Base-by-base conservation (phyloP, 202 grass and related monocot species). In the Panicum hallii region DNA sequence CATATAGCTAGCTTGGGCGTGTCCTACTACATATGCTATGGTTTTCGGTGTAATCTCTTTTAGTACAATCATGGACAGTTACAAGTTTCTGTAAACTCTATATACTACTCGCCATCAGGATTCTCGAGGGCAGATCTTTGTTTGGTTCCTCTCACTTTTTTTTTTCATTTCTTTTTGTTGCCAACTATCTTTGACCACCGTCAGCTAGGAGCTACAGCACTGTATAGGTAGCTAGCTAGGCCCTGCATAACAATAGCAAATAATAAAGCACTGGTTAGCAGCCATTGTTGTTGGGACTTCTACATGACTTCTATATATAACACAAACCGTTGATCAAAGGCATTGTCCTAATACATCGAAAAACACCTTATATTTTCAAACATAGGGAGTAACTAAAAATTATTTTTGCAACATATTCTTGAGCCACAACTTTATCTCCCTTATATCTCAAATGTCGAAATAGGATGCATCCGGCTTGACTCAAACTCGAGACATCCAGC, bases 151-250 rank as follows among this genome's bases (percentile, higher is more conserved):
- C 41, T 28, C 46, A 5, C 19, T 47, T 28, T 55, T 20, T 74
- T 34, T 34, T 38, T 9, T 48, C 7, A 17, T 2, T 68, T 11
- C 5, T 40, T 38, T 52, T 43, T 70, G 40, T 19, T 71, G 66
- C 79, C 79, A 55, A 70, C 66, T 82, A 81, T 82, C 66, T 82
- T 81, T 81, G 79, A 81, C 65, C 79, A 81, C 79, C 52, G 79
- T 71, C 66, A 82, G 66, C 79, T 70, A 82, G 38, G 9, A 57
- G n/a, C 65, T 70, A 70, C 22, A 16, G 9, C 26, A 36, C 79
- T 45, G 42, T 58, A 30, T n/a, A 57, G 36, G 4, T 68, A 22
- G 76, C 19, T 44, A 70, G 78, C 19, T 44, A 70, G 78, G 52
- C 41, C 42, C 4, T 12, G 23, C 57, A 82, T 71, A 56, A 45